phyloP scores from a whole-genome alignment of 2,329 filamentous ascomycete genomes.

The Acrocalymma vagum region DNA sequence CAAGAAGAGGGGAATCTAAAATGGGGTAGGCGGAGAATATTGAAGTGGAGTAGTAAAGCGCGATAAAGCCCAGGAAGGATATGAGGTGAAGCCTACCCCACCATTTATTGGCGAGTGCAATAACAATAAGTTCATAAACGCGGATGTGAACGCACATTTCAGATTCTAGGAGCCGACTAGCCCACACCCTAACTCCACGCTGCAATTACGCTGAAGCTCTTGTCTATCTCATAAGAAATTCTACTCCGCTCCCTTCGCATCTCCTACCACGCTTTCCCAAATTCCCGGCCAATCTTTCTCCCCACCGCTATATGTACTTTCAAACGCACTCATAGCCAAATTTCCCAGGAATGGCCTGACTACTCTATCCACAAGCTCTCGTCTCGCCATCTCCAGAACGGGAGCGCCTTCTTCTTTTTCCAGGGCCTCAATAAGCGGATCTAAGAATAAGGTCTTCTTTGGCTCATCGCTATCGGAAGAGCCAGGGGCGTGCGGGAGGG shows the following conservation, averaged over 20 bases:
- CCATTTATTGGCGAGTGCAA: too few relatives aligned
- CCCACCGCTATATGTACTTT: constrained; percentile 89
- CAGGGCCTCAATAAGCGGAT: constrained; percentile 46
- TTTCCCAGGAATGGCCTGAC: constrained; percentile 89
- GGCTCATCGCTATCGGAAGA: constrained; percentile 19
- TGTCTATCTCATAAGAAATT: background rate
- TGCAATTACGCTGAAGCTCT: too few relatives aligned
- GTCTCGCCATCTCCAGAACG: constrained; percentile 62
- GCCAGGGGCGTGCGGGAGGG: constrained; percentile 3
- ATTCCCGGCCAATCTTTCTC: constrained; percentile 37
- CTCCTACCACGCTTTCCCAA: constrained; percentile 42
- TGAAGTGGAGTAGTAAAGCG: too few relatives aligned
- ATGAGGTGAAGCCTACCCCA: too few relatives aligned
- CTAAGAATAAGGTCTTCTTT: constrained; percentile 52
- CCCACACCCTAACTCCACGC: too few relatives aligned
- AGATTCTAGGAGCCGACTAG: too few relatives aligned
- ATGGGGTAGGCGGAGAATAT: too few relatives aligned
- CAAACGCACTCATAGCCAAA: constrained; percentile 91
- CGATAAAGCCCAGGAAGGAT: too few relatives aligned
- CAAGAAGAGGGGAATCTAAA: too few relatives aligned
- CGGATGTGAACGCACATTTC: too few relatives aligned
- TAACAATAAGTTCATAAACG: too few relatives aligned
- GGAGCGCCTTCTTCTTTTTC: constrained; percentile 48
- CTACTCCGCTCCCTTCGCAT: constrained; percentile 29
- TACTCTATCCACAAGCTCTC: constrained; percentile 76